phyloP scores from a whole-genome alignment of 495 filamentous ascomycete genomes.

The Xylaria sp. region DNA sequence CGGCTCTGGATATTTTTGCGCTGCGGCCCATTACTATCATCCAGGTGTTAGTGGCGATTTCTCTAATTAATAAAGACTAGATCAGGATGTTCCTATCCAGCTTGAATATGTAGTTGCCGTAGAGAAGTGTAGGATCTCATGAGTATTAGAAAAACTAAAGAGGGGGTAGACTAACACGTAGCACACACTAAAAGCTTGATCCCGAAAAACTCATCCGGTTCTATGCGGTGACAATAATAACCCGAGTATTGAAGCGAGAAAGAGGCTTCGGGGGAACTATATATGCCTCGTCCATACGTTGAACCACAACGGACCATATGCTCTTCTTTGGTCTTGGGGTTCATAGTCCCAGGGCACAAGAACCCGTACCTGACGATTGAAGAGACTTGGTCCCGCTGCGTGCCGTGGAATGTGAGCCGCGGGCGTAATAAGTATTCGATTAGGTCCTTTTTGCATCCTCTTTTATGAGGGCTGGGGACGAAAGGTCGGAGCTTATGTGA shows the following conservation, averaged over 20 bases:
- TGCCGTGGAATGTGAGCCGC: slow-evolving; percentile 47
- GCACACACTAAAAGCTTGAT: background rate
- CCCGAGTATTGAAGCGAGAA: background rate
- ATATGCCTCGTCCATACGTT: slow-evolving; percentile 2
- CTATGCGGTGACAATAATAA: background rate
- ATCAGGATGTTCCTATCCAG: no score
- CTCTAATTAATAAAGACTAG: background rate
- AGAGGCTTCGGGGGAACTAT: background rate
- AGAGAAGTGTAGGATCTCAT: background rate
- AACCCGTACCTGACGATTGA: background rate
- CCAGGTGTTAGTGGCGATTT: background rate
- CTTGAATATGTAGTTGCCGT: no score
- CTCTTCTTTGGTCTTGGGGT: slow-evolving; percentile 5
- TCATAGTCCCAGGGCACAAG: background rate
- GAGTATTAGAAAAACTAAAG: background rate
- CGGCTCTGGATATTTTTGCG: background rate
- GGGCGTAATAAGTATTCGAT: slow-evolving; percentile 42
- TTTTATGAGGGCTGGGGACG: background rate
- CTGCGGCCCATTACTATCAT: slow-evolving; percentile 1
- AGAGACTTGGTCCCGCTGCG: background rate
- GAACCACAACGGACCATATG: background rate
- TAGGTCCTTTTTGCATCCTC: slow-evolving; percentile 34
- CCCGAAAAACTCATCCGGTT: background rate
- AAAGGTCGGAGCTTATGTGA: background rate
- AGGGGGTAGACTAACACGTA: background rate